These are phyloP conservation scores for Nitzschia putrida DNA, from an alignment of 108 stramenopile genomes.

Conservation along the genomic window DNA sequence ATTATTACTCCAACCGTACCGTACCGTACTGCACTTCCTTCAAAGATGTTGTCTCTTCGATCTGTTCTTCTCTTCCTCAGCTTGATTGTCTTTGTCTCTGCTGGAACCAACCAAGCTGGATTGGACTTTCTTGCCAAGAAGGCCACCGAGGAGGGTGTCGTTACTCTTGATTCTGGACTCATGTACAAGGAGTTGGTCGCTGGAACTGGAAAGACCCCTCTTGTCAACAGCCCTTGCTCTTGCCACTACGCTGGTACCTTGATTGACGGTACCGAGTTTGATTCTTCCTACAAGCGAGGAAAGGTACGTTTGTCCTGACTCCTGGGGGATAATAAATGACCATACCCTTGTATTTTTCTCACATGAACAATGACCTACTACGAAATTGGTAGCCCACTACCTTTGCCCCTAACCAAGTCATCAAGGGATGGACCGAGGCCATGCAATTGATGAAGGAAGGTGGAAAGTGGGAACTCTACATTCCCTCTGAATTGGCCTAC, in stretches of 20 bases:
- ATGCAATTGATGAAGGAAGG: constrained; percentile 98
- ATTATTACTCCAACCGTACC: no score
- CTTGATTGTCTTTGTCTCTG: constrained; percentile 42
- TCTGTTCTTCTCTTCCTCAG: constrained; percentile 43
- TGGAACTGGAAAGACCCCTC: constrained; percentile 70
- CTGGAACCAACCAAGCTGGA: constrained; percentile 70
- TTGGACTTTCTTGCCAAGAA: constrained; percentile 75
- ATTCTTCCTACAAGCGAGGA: constrained; percentile 86
- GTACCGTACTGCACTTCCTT: no score
- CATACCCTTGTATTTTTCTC: no score
- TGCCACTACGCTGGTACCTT: constrained; percentile 92
- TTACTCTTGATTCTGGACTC: constrained; percentile 71
- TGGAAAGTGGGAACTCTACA: constrained; percentile 95
- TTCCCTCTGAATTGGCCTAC: constrained; percentile 89
- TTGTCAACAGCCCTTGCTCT: constrained; percentile 56
- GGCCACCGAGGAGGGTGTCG: constrained; percentile 65
- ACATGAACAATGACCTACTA: no score
- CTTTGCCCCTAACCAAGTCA: constrained; percentile 94
- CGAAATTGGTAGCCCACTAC: constrained; percentile 55
- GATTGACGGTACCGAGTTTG: constrained; percentile 92
- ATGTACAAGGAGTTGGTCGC: constrained; percentile 72
- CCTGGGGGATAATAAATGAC: no score
- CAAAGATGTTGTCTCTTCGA: constrained; percentile 47
- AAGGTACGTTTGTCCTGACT: constrained; percentile 3
- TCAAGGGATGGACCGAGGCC: constrained; percentile 88